Evolutionary conservation across 2,329 filamentous ascomycete species (phyloP).

Genomic region (Trichoderma sp.): DNA sequence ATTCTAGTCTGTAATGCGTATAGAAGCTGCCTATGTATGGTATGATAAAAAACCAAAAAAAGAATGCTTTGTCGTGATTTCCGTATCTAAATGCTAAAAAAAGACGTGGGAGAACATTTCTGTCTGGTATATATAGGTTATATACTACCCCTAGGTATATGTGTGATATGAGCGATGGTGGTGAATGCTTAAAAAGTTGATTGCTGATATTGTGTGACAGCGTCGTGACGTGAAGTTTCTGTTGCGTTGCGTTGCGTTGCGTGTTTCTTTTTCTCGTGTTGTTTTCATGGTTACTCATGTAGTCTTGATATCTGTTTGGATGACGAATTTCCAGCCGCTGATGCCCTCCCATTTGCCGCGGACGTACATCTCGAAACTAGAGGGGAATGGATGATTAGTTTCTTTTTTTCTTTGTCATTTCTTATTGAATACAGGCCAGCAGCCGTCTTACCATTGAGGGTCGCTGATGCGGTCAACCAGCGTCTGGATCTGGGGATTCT

Average conservation of each 20-base stretch:
- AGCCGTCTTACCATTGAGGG: constrained; percentile 6
- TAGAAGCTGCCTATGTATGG: constrained; percentile 10
- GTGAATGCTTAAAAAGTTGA: not conserved
- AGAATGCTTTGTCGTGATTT: constrained; percentile 3
- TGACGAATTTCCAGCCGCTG: constrained; percentile 21
- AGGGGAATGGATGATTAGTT: not conserved
- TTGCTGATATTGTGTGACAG: not conserved
- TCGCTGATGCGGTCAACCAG: constrained; percentile 22
- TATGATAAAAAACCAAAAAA: not conserved
- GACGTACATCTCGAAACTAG: constrained; percentile 20
- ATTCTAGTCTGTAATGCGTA: constrained; percentile 19
- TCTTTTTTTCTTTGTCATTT: not conserved
- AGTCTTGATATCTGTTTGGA: constrained; percentile 23
- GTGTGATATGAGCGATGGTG: not conserved
- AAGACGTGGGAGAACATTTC: not conserved
- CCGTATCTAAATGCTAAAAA: constrained; percentile 16
- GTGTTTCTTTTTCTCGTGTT: not conserved
- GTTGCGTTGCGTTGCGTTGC: not conserved
- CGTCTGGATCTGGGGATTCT: constrained; percentile 8
- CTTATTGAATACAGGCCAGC: too few species aligned
- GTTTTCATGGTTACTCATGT: not conserved
- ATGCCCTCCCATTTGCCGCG: constrained; percentile 22
- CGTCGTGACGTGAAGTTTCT: not conserved
- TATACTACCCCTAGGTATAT: not conserved
- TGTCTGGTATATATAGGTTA: constrained; percentile 3